Conservation (phyloP, 2,329 filamentous ascomycete species). For the Graphiopsis chlorocephala region DNA sequence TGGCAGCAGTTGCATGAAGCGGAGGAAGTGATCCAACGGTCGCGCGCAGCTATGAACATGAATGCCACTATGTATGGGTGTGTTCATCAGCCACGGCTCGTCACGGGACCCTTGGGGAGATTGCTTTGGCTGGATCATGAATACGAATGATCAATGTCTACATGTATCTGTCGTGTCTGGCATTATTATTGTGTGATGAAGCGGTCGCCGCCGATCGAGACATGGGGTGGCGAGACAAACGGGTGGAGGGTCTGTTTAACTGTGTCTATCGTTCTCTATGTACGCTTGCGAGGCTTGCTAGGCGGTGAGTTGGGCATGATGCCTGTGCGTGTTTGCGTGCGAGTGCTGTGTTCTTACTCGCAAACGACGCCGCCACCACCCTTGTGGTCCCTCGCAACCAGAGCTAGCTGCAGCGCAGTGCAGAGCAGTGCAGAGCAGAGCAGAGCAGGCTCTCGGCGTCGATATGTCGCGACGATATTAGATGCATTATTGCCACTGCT, state of each 20-base stretch:
- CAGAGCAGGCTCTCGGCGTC: not conserved
- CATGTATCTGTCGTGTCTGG: not conserved
- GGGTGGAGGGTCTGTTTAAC: not conserved
- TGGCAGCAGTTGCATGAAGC: not conserved
- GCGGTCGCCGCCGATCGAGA: not conserved
- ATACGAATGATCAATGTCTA: not conserved
- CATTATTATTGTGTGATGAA: conserved; percentile 2
- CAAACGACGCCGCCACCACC: not conserved
- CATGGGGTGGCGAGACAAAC: conserved; percentile 1
- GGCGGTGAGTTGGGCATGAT: not conserved
- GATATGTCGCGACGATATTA: not conserved
- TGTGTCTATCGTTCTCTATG: not conserved
- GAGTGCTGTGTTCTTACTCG: not conserved
- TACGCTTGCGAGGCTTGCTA: not conserved
- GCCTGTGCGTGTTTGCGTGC: not conserved
- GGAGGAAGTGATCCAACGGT: not conserved
- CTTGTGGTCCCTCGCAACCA: not conserved
- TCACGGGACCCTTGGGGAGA: conserved; percentile 6
- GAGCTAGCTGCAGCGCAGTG: not conserved
- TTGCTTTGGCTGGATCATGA: not conserved
- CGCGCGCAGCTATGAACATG: not conserved
- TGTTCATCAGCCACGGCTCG: conserved; percentile 1
- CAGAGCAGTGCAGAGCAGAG: not conserved
- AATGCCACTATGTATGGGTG: not conserved
- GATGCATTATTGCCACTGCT: not conserved